phyloP scores from a whole-genome alignment of 768 basidiomycete genomes.

The Lactarius hatsudake region DNA sequence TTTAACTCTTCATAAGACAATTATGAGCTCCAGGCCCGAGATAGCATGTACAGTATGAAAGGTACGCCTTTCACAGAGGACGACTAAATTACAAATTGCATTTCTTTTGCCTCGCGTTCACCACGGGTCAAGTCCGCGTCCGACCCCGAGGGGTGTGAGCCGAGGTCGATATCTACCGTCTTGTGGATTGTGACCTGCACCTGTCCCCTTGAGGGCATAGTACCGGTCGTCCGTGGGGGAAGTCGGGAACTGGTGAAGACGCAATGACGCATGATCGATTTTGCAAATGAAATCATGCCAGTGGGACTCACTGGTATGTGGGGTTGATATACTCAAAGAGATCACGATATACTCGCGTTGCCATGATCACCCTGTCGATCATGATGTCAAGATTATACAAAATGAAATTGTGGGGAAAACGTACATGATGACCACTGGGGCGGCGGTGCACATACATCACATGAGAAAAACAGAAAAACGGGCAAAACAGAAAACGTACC shows the following conservation, averaged over 20 bases:
- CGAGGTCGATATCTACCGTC: conserved; percentile 11
- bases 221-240: background rate
- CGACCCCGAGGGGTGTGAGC: background rate
- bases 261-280: background rate
- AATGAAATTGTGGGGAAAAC: background rate
- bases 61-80: background rate
- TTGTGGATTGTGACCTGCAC: conserved; percentile 6
- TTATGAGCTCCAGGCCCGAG: no score
- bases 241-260: background rate
- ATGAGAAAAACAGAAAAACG: background rate
- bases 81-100: conserved; percentile 2
- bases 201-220: background rate
- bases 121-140: background rate
- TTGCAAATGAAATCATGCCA: background rate
- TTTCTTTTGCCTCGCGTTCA: conserved; percentile 15
- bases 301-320: background rate
- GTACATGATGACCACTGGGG: conserved; percentile 14
- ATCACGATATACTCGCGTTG: conserved; percentile 16
- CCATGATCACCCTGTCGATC: conserved; percentile 1
- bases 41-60: background rate
- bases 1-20: no score
- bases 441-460: background rate
- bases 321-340: conserved; percentile 15
- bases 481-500: background rate
- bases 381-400: background rate